Conservation (phyloP, 306 rosid genomes). For the Cucurbita moschata region DNA sequence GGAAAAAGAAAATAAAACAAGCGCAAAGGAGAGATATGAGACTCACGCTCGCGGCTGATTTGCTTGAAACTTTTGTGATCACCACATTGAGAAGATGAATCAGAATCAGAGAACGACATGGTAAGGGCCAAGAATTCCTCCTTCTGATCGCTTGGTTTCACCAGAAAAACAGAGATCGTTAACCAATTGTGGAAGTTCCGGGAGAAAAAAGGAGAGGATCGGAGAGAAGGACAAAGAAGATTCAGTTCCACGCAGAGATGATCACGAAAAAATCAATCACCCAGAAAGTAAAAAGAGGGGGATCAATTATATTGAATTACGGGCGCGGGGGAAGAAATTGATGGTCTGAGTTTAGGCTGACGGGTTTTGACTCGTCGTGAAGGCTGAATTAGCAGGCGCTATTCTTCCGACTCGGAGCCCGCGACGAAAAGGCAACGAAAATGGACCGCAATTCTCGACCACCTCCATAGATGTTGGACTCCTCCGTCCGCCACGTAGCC, state of each 20-base stretch:
- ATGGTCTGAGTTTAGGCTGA: background rate
- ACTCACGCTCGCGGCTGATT: constrained; percentile 49
- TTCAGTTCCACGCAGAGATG: background rate
- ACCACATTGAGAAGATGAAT: constrained; percentile 37
- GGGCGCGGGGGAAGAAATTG: background rate
- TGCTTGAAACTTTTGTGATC: constrained; percentile 44
- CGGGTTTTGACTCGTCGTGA: constrained; percentile 1
- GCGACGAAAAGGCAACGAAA: background rate
- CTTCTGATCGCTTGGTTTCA: background rate
- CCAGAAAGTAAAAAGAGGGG: background rate
- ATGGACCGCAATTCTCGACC: background rate
- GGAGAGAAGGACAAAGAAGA: constrained; percentile 5
- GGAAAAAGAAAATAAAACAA: background rate
- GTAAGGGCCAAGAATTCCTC: background rate
- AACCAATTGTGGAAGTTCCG: background rate
- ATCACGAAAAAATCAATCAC: background rate
- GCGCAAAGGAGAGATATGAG: background rate
- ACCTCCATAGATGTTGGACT: background rate
- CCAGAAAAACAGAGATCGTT: background rate
- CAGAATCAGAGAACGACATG: constrained; percentile 45
- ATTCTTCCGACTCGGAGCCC: background rate
- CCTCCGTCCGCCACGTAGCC: background rate
- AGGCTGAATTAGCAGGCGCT: background rate
- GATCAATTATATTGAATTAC: background rate
- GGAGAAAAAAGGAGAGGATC: background rate